A percentile compares a stretch with the other conserved stretches of the same genome.
These are phyloP conservation scores for Suillus hirtellus DNA, from an alignment of 768 basidiomycete species.

Conservation along the genomic window DNA sequence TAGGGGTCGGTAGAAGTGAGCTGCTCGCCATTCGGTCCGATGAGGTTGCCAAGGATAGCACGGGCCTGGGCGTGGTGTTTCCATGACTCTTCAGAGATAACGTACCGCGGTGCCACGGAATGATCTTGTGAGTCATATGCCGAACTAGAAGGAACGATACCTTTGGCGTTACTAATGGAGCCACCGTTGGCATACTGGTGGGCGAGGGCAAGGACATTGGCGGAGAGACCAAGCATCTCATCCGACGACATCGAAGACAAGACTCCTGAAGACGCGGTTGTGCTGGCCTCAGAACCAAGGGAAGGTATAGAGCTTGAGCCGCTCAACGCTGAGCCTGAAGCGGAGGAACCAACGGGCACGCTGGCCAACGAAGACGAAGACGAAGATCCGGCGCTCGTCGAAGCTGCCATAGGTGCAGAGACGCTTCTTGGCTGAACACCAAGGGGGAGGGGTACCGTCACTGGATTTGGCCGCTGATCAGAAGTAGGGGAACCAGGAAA, in stretches of 20 bases:
- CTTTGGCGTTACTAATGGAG: slow-evolving; percentile 29
- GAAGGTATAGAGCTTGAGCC: slow-evolving; percentile 54
- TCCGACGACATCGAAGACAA: slow-evolving; percentile 51
- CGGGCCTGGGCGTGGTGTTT: slow-evolving; percentile 84
- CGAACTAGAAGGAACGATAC: slow-evolving; percentile 35
- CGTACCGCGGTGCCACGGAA: slow-evolving; percentile 49
- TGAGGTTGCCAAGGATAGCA: slow-evolving; percentile 78
- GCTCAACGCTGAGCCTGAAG: slow-evolving; percentile 50
- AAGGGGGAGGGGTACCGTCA: slow-evolving; percentile 52
- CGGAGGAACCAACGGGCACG: slow-evolving; percentile 41
- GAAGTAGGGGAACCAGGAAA: slow-evolving; percentile 33
- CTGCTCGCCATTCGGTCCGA: slow-evolving; percentile 85
- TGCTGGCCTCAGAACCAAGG: slow-evolving; percentile 46
- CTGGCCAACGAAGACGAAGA: slow-evolving; percentile 29
- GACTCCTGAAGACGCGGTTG: slow-evolving; percentile 51
- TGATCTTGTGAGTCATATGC: slow-evolving; percentile 46
- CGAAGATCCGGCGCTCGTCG: slow-evolving; percentile 23
- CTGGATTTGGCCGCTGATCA: slow-evolving; percentile 37
- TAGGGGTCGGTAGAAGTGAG: slow-evolving; percentile 91
- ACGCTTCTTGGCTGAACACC: slow-evolving; percentile 59
- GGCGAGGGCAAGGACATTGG: slow-evolving; percentile 47
- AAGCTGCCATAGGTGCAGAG: slow-evolving; percentile 65
- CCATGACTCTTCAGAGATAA: slow-evolving; percentile 75
- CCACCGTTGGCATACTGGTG: slow-evolving; percentile 45
- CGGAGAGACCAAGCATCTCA: slow-evolving; percentile 51